phyloP scores from a whole-genome alignment of 2,329 filamentous ascomycete genomes.

The Ilyonectria sp. region DNA sequence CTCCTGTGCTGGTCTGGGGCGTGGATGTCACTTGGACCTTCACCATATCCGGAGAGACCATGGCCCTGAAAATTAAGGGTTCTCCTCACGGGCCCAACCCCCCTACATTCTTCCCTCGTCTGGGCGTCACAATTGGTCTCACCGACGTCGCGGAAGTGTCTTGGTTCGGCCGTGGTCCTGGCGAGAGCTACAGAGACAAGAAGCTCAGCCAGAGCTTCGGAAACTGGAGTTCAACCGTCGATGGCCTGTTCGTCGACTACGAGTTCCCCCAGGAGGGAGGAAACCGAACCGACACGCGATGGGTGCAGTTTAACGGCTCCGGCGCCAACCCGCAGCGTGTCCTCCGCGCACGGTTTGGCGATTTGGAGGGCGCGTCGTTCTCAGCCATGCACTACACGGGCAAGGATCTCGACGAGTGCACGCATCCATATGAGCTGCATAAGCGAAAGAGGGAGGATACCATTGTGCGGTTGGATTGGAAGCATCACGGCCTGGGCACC shows the following conservation, averaged over 20 bases:
- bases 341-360: slow-evolving; percentile 62
- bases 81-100: slow-evolving; percentile 64
- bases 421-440: slow-evolving; percentile 73
- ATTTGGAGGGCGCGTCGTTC: slow-evolving; percentile 68
- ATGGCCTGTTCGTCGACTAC: slow-evolving; percentile 72
- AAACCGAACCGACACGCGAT: slow-evolving; percentile 75
- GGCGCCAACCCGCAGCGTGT: slow-evolving; percentile 44
- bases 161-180: slow-evolving; percentile 77
- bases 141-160: slow-evolving; percentile 56
- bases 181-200: slow-evolving; percentile 77
- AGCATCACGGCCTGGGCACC: slow-evolving; percentile 74
- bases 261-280: slow-evolving; percentile 79
- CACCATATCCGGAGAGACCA: slow-evolving; percentile 63
- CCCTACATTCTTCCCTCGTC: slow-evolving; percentile 72
- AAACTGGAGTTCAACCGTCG: slow-evolving; percentile 63
- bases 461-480: slow-evolving; percentile 72
- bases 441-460: slow-evolving; percentile 65
- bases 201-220: slow-evolving; percentile 73
- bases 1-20: slow-evolving; percentile 75
- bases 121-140: slow-evolving; percentile 70
- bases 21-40: slow-evolving; percentile 68
- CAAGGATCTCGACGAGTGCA: slow-evolving; percentile 65
- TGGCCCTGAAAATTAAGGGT: slow-evolving; percentile 66
- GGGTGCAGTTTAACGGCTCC: slow-evolving; percentile 57
- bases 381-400: slow-evolving; percentile 69